phyloP scores from a whole-genome alignment of 2,329 filamentous ascomycete genomes.

The Fusarium staphyleae region DNA sequence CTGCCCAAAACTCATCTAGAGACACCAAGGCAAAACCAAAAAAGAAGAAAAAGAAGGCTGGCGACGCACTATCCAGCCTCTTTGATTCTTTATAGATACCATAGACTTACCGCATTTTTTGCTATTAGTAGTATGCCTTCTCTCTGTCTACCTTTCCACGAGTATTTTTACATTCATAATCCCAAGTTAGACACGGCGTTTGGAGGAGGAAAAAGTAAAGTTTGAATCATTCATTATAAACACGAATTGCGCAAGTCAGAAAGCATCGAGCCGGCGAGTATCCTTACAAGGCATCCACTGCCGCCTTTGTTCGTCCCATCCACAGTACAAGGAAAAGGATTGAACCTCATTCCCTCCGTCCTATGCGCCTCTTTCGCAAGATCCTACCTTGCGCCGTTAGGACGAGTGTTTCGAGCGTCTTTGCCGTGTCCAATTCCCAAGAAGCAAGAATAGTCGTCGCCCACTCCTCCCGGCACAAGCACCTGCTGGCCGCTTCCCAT shows the following conservation, averaged over 20 bases:
- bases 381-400: conserved; percentile 31
- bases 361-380: conserved; percentile 40
- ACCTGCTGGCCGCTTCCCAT: conserved; percentile 13
- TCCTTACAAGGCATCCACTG: conserved; percentile 31
- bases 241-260: conserved; percentile 34
- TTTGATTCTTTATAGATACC: conserved; percentile 63
- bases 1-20: conserved; percentile 43
- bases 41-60: conserved; percentile 64
- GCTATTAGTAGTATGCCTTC: too few relatives aligned
- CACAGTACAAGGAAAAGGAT: conserved; percentile 37
- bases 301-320: conserved; percentile 26
- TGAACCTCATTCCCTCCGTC: conserved; percentile 38
- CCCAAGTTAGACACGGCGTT: too few relatives aligned
- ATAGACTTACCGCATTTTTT: too few relatives aligned
- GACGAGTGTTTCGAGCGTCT: conserved; percentile 23
- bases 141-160: too few relatives aligned
- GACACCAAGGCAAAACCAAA: conserved; percentile 53
- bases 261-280: conserved; percentile 33
- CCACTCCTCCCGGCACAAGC: conserved; percentile 29
- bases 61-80: conserved; percentile 75
- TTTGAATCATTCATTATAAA: conserved; percentile 41
- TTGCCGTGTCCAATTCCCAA: conserved; percentile 34
- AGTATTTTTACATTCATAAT: too few relatives aligned
- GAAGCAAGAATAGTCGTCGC: conserved; percentile 35
- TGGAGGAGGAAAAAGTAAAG: conserved; percentile 26